Evolutionary conservation across 352 stramenopile species (phyloP), one percentile per base, ranked within the genome.

Genomic region (Phytopythium vexans): DNA sequence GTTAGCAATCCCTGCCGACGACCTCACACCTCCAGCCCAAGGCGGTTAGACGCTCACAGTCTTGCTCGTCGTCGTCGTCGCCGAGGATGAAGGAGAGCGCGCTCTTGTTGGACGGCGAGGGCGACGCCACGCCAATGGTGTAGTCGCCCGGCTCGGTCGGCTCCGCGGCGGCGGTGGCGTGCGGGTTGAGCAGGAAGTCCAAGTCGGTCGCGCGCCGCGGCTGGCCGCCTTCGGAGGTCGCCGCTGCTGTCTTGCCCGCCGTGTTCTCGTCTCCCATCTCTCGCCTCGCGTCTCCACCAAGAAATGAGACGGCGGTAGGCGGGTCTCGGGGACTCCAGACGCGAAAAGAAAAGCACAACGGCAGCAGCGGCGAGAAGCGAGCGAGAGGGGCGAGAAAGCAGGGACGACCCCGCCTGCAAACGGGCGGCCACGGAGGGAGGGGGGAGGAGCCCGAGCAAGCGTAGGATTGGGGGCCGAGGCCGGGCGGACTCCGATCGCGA

Each of bases 51-150:
- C 14, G 34, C 46, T 52, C 35, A 32, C 34, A 8, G 4, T 42
- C 46, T 14, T 41, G 14, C 31, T 10, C 31, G 15, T 49, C 44
- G n/a, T 41, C 7, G 27, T 35, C 37, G 15, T 46, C 49, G 44
- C 55, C 52, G 34, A 79, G 55, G 55, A 79, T 79, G 68, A 79
- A 79, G 44, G 70, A 58, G 32, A 79, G 70, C 31, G 70, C 70
- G 11, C 52, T 56, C 52, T 79, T 79, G 50, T 58, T 64, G 9
- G 60, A 61, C 7, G 53, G 58, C 16, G 61, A 69, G 36, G 57
- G 62, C 37, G 50, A 37, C 33, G 41, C 36, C 33, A 56, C 56
- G 15, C 58, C 54, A 14, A 49, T 50, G 5, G 7, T 41, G 6
- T 62, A 55, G 41, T 45, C 60, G 40, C 51, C 50, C n/a, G 21